Base-by-base conservation (phyloP, 768 basidiomycete genomes). In the button mushroom (Agaricus bisporus) region DNA sequence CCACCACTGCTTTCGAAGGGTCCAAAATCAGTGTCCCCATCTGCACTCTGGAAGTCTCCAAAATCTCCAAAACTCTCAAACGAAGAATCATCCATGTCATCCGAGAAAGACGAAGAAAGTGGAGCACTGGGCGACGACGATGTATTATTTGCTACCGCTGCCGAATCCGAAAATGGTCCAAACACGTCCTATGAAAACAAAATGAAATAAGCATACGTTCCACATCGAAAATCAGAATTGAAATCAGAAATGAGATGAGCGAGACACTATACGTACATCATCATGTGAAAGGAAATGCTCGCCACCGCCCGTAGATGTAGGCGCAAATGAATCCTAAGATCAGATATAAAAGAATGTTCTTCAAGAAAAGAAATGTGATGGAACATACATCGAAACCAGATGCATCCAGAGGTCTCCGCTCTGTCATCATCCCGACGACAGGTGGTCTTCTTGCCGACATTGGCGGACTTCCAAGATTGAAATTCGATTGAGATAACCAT, bases 41-140 rank as follows among this genome's bases (percentile, higher is more conserved):
- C 72, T 1, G 74, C 78, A 49, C 72, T 73, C 60, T 88, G 88
- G 61, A 89, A 88, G 50, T 88, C 88, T 4, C 88, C 86, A 61
- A 91, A 91, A 58, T 91, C 89, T 14, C 87, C 87, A 61, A 91
- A 90, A 51, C 73, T 74, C 48, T 85, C 85, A 59, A 89, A 91
- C 8, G 86, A 79, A 4, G 78, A 74, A 49, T 84, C 82, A 44
- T 77, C 79, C 63, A 75, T 73, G 44, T 88, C 88, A 32, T 86
- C 85, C 0, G 83, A 79, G 55, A 81, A 44, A 9, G 59, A 78
- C 2, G 79, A 75, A 1, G 79, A 77, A 4, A 74, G 70, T 58
- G 81, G 80, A 2, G 76, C 79, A 0, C 79, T 78, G 55, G 85
- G 74, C 15, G 75, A 60, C 28, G 73, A 32, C 32, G 32, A 32